Evolutionary conservation across 2,329 filamentous ascomycete species (phyloP), one percentile per base, ranked within the genome.

Genomic region (Botryotinia calthae): DNA sequence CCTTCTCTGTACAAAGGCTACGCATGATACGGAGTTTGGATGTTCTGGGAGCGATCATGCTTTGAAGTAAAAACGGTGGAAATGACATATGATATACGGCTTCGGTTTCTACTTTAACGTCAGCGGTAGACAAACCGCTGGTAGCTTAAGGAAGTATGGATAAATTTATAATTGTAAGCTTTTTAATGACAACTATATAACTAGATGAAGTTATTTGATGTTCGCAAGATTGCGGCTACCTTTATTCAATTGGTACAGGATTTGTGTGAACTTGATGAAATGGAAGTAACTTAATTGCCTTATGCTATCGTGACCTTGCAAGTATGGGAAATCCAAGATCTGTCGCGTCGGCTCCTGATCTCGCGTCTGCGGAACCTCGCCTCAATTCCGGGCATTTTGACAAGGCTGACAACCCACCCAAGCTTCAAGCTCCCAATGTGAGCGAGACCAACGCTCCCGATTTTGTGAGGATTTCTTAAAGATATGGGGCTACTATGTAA

Each of bases 401-500:
- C 67, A 62, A 70, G 67, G 54, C 67, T 70, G 70, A 72, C 51
- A 67, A 72, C 28, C 63, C 44, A 51, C 44, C 40, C 34, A 34
- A 71, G 54, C n/a, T 62, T 70, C 42, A 12, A 40, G 51, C 37
- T 68, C n/a, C 28, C 63, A 34, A 67, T 67, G 64, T 67, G 25
- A 62, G 22, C 34, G 20, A 42, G 42, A 67, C 3, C 25, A 67
- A 42, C 64, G n/a, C 34, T 54, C 25, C n/a, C 37, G 37, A 44
- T 28, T 68, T 68, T 40, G 34, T 42, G 37, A 68, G 37, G n/a
- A 68, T 18, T 37, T 51, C 37, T 34, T n/a, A 6, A 3, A 46
- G 46, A 58, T 31, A 79, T 79, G 77, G 76, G 75, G 25, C 76
- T 80, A 59, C 70, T 80, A 76, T 77, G 79, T 76, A 76, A 73